These are phyloP conservation scores for Adansonia madagascariensis DNA, from an alignment of 441 rosid species.

Conservation along the genomic window DNA sequence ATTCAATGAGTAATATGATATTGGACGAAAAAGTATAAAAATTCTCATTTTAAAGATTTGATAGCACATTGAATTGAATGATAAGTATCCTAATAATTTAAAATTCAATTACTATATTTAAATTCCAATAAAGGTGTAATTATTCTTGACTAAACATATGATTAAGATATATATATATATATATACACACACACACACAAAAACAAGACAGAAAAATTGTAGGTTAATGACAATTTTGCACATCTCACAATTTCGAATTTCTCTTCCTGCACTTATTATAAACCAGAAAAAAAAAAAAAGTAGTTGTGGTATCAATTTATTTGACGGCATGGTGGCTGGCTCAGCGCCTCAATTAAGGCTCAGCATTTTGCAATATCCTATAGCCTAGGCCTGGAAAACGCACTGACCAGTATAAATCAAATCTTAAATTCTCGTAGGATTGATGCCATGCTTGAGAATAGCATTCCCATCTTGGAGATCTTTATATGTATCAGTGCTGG, in stretches of 20 bases:
- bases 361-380: background rate
- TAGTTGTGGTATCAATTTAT: background rate
- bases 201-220: too few relatives aligned
- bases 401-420: background rate
- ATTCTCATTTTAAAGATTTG: background rate
- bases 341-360: background rate
- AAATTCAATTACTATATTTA: too few relatives aligned
- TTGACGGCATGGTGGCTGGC: background rate
- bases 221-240: background rate
- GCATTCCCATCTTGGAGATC: background rate
- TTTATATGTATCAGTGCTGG: background rate
- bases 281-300: background rate
- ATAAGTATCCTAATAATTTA: background rate
- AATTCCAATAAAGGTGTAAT: too few relatives aligned
- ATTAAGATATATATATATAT: too few relatives aligned
- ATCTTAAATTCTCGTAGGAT: conserved; percentile 1
- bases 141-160: too few relatives aligned
- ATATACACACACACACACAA: too few relatives aligned
- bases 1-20: background rate
- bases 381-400: background rate
- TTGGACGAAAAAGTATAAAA: background rate
- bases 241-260: background rate
- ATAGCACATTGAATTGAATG: background rate
- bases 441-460: background rate
- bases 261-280: background rate